Percentiles rank a stretch among this genome's conserved stretches.
phyloP scores from a whole-genome alignment of 768 basidiomycete genomes.

The Suillus decipiens region DNA sequence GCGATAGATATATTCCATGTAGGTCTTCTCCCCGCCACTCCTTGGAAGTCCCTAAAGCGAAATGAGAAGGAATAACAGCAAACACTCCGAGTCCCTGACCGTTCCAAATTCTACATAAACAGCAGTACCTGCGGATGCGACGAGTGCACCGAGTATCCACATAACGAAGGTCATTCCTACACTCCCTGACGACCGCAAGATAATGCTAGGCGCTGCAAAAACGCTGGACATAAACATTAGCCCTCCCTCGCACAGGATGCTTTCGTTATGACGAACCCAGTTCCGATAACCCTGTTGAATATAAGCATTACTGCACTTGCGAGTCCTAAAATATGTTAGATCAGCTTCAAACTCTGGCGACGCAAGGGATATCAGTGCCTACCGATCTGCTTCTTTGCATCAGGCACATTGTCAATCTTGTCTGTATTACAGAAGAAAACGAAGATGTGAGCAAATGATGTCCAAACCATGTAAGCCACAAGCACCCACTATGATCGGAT shows the following conservation, averaged over 20 bases:
- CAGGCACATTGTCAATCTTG: conserved; percentile 46
- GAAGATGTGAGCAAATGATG: neutral
- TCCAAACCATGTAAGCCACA: neutral
- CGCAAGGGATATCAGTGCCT: conserved; percentile 12
- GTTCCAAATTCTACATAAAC: conserved; percentile 80
- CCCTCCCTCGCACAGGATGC: neutral
- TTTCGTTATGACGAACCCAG: conserved; percentile 46
- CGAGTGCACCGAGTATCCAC: conserved; percentile 69
- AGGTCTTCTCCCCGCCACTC: conserved; percentile 77
- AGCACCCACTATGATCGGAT: neutral
- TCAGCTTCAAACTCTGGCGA: neutral
- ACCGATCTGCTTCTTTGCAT: conserved; percentile 54
- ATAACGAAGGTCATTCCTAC: conserved; percentile 67
- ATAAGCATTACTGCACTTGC: conserved; percentile 64
- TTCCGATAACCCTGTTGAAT: conserved; percentile 76
- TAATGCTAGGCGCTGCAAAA: conserved; percentile 69
- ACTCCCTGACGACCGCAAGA: conserved; percentile 67
- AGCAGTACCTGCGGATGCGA: conserved; percentile 65
- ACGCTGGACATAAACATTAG: conserved; percentile 45
- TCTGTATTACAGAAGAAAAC: neutral
- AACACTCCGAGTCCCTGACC: conserved; percentile 35
- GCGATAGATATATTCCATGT: conserved; percentile 69
- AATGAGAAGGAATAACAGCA: neutral
- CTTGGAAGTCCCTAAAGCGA: conserved; percentile 59
- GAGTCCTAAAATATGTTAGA: conserved; percentile 19